Evolutionary conservation across 345 rosid genomes (phyloP).

Genomic region (Hibiscus trionum): DNA sequence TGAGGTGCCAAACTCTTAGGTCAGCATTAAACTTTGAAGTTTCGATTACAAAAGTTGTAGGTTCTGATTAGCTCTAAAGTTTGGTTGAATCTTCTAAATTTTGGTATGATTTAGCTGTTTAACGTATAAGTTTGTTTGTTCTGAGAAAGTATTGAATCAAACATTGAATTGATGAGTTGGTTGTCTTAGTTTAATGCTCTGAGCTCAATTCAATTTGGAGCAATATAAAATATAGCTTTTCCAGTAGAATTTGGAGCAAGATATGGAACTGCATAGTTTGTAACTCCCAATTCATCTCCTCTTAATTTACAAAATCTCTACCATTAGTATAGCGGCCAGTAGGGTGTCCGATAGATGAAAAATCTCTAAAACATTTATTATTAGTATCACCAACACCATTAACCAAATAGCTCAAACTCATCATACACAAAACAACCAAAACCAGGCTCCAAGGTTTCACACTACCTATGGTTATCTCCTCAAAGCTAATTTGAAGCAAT

Average conservation of each 20-base stretch:
- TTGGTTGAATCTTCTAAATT: no score
- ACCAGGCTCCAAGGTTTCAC: slow-evolving; percentile 1
- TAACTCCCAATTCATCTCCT: slow-evolving; percentile 76
- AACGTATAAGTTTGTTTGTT: no score
- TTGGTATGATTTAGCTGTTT: no score
- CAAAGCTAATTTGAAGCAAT: neutral
- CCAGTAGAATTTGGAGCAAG: slow-evolving; percentile 70
- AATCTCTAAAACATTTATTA: slow-evolving; percentile 32
- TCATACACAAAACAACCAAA: slow-evolving; percentile 8
- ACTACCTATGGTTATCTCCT: neutral
- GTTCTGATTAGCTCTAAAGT: no score
- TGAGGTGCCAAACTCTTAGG: no score
- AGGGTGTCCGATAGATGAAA: slow-evolving; percentile 68
- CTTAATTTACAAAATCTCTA: slow-evolving; percentile 44
- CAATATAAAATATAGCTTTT: slow-evolving; percentile 29
- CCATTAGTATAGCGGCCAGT: slow-evolving; percentile 88
- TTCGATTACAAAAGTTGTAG: no score
- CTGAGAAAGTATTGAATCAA: no score
- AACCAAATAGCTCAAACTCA: neutral
- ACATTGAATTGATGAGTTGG: no score
- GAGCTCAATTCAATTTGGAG: no score
- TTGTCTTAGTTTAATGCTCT: no score
- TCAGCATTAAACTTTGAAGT: no score
- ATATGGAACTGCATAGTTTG: slow-evolving; percentile 63
- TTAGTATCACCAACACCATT: neutral